These are phyloP conservation scores for Macrocystidia cucumis DNA, from an alignment of 1,284 basidiomycete species.

Conservation along the genomic window DNA sequence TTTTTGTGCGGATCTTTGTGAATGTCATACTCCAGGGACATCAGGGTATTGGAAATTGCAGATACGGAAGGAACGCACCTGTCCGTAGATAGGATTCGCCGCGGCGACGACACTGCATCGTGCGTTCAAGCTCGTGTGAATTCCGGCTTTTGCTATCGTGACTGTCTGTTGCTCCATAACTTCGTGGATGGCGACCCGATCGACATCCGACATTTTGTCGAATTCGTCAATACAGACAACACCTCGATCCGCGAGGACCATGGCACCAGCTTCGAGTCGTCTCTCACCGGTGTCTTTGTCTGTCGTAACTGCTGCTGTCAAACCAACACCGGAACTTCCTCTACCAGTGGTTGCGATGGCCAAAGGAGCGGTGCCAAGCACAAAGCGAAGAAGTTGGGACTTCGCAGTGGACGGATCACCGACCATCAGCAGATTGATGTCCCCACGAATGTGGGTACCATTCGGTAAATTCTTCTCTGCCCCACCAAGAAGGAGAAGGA, in stretches of 20 bases:
- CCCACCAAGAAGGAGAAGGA: constrained; percentile 91
- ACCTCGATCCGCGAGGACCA: constrained; percentile 99
- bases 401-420: constrained; percentile 98
- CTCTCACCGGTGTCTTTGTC: constrained; percentile 98
- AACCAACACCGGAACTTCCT: constrained; percentile 96
- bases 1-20: constrained; percentile 99
- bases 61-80: constrained; percentile 42
- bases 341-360: constrained; percentile 98
- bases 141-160: constrained; percentile 98
- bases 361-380: constrained; percentile 92
- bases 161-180: constrained; percentile 99
- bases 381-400: constrained; percentile 94
- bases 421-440: constrained; percentile 99
- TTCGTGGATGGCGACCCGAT: constrained; percentile 99
- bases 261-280: constrained; percentile 94
- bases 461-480: constrained; percentile 98
- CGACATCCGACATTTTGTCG: constrained; percentile 99
- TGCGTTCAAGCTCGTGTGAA: constrained; percentile 97
- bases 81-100: constrained; percentile 98
- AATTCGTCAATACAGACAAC: constrained; percentile 99
- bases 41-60: constrained; percentile 6
- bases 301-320: constrained; percentile 98
- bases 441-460: constrained; percentile 97
- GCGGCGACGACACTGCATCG: constrained; percentile 97
- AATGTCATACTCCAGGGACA: constrained; percentile 83